Evolutionary conservation across 805 yeast species (phyloP).

Genomic region (Ogataea salicorniae): DNA sequence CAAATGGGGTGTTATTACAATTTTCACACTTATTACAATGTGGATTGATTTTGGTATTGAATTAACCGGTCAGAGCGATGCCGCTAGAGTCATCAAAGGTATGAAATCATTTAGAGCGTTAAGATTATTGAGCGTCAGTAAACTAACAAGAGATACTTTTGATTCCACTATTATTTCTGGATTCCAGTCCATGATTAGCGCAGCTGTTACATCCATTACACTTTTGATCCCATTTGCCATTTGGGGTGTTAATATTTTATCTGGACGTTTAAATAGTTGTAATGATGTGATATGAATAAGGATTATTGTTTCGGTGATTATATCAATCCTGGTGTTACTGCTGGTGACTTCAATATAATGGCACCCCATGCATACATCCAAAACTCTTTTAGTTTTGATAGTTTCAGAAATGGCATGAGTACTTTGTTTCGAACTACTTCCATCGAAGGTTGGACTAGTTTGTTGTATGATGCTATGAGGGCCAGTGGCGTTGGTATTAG

Average conservation of each 20-base stretch:
- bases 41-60: slow-evolving; percentile 69
- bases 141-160: slow-evolving; percentile 66
- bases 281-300: slow-evolving; percentile 42
- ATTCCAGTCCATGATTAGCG: slow-evolving; percentile 59
- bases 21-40: slow-evolving; percentile 58
- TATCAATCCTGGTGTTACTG: slow-evolving; percentile 28
- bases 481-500: slow-evolving; percentile 65
- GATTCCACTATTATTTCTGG: slow-evolving; percentile 75
- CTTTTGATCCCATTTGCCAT: slow-evolving; percentile 74
- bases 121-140: slow-evolving; percentile 67
- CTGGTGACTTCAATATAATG: slow-evolving; percentile 62
- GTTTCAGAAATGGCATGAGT: slow-evolving; percentile 56
- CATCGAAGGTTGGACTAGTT: slow-evolving; percentile 84
- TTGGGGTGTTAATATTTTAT: slow-evolving; percentile 79
- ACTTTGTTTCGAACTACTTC: slow-evolving; percentile 74
- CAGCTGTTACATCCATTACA: slow-evolving; percentile 57
- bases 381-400: slow-evolving; percentile 58
- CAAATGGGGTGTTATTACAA: slow-evolving; percentile 74
- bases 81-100: slow-evolving; percentile 67
- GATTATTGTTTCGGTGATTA: slow-evolving; percentile 58
- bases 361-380: slow-evolving; percentile 61
- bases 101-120: slow-evolving; percentile 77
- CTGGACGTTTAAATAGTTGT: slow-evolving; percentile 62
- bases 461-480: slow-evolving; percentile 55
- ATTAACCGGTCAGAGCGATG: slow-evolving; percentile 40